Evolutionary conservation across 768 basidiomycete species (phyloP), one percentile per base, ranked within the genome.

Genomic region (Suillus subaureus): DNA sequence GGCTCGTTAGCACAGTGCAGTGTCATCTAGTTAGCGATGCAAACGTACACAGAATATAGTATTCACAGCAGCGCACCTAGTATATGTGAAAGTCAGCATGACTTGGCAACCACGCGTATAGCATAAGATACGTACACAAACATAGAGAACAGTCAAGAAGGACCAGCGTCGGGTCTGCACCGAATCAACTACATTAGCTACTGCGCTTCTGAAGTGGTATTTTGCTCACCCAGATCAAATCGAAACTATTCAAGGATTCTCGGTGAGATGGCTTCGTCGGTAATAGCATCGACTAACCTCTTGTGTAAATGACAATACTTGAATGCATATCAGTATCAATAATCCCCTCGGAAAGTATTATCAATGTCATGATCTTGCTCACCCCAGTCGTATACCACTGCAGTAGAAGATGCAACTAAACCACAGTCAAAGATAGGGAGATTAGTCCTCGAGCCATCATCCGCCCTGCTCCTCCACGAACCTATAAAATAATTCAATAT

Each of bases 321-420:
- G 28, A 31, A 52, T 52, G 31, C 8, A 52, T 18, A 52, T 52
- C 7, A 9, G 18, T 52, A 28, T 52, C 51, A 52, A 18, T 9
- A 11, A 52, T 31, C 16, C 8, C 16, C 51, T 18, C 28, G 16
- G 16, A 52, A 52, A 31, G 28, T 31, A 31, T 28, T 31, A 13
- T n/a, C n/a, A n/a, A n/a, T n/a, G n/a, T n/a, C n/a, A n/a, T n/a
- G n/a, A n/a, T 31, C 26, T 31, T 9, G 9, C 28, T 52, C 28
- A 52, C 51, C 8, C 51, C 51, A 52, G 7, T 52, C 51, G 28
- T 52, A 52, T 52, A 52, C 28, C 16, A 52, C 51, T 31, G 9
- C 51, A 52, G 51, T 52, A 11, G 51, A 52, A 16, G 51, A 52
- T 18, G 28, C 28, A 52, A 52, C 51, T 52, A 52, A 47, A 47